Percentiles rank a stretch among this genome's conserved stretches.
These are phyloP conservation scores for Uronychia setigera DNA, from an alignment of 73 alveolate species.

Conservation along the genomic window DNA sequence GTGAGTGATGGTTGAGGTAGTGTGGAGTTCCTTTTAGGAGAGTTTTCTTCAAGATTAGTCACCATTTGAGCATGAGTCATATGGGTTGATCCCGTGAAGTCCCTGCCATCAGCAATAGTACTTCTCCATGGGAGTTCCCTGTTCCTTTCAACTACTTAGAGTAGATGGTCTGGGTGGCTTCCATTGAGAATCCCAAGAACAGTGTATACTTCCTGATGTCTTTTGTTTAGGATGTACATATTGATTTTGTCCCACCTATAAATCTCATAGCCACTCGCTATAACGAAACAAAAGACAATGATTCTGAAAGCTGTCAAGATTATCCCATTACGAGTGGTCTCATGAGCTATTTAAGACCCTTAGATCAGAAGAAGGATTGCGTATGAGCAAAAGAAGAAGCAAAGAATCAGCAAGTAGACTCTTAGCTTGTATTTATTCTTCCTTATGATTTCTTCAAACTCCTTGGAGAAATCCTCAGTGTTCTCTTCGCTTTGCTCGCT, in stretches of 20 bases:
- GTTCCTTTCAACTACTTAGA: background rate
- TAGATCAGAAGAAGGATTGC: background rate
- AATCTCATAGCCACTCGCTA: background rate
- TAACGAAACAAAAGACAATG: background rate
- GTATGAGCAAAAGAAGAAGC: background rate
- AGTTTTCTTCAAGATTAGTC: background rate
- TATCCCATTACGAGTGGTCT: background rate
- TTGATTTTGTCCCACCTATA: background rate
- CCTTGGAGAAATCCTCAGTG: background rate
- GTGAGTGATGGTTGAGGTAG: slow-evolving; percentile 4
- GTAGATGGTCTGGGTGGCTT: background rate
- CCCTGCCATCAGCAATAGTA: background rate
- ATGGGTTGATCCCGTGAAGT: background rate
- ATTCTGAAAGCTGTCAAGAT: background rate
- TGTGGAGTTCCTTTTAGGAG: background rate
- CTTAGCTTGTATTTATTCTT: background rate
- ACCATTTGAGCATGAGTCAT: background rate
- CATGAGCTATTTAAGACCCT: background rate
- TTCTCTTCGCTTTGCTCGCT: slow-evolving; percentile 18
- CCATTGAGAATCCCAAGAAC: background rate
- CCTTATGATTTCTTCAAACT: background rate
- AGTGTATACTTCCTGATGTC: background rate
- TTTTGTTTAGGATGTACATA: too few species aligned
- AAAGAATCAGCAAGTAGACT: background rate
- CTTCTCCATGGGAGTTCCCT: background rate